phyloP scores from a whole-genome alignment of 148 eudicot genomes.

The Rhododendron ovatum region DNA sequence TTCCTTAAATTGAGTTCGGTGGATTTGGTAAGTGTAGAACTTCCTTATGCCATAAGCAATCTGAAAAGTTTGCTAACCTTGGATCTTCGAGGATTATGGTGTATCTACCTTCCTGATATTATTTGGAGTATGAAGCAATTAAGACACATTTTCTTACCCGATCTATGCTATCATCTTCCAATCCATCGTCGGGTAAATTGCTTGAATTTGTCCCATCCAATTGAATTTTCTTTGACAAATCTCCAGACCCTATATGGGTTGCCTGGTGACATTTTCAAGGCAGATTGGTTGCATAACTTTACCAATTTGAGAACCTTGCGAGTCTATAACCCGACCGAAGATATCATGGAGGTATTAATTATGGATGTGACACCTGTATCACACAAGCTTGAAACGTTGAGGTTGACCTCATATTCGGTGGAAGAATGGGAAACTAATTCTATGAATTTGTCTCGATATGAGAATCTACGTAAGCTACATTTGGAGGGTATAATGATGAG shows the following conservation, averaged over 20 bases:
- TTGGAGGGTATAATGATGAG: fast-evolving
- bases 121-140: too few species aligned
- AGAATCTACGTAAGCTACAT: background rate
- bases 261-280: background rate
- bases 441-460: background rate
- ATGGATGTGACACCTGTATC: background rate
- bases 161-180: fast-evolving
- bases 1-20: too few species aligned
- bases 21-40: too few species aligned
- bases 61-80: background rate
- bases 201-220: too few species aligned
- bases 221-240: background rate
- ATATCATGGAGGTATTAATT: background rate
- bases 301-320: background rate
- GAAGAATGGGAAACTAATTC: background rate
- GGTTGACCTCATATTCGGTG: too few species aligned
- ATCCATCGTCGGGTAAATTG: too few species aligned
- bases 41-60: too few species aligned
- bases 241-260: background rate
- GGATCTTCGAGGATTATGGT: background rate
- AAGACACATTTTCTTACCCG: too few species aligned
- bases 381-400: background rate
- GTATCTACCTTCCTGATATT: too few species aligned
- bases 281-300: background rate
- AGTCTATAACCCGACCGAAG: background rate